These are phyloP conservation scores for Phytopythium mirpurense DNA, from an alignment of 352 stramenopile species.

Conservation along the genomic window DNA sequence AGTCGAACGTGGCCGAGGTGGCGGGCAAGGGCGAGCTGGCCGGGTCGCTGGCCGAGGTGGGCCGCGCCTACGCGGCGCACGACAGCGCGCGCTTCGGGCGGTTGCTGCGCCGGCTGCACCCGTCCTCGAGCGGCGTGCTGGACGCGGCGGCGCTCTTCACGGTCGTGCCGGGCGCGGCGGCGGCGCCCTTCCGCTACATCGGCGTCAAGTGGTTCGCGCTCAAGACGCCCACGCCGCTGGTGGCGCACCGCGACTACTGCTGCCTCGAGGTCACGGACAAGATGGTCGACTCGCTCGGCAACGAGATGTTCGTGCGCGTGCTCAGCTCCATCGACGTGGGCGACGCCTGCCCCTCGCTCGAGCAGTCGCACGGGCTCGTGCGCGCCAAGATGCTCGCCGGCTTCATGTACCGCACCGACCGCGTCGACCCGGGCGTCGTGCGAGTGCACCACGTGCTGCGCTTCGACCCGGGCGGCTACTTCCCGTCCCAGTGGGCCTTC, in stretches of 20 bases:
- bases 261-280: constrained; percentile 83
- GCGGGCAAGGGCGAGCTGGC: constrained; percentile 61
- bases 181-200: constrained; percentile 77
- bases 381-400: constrained; percentile 74
- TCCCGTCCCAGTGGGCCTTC: constrained; percentile 75
- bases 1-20: constrained; percentile 78
- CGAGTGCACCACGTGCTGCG: constrained; percentile 77
- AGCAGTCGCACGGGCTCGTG: constrained; percentile 83
- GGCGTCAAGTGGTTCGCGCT: constrained; percentile 87
- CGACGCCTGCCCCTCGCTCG: constrained; percentile 69
- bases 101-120: constrained; percentile 82
- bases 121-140: constrained; percentile 35
- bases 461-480: constrained; percentile 72
- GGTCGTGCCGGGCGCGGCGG: constrained; percentile 66
- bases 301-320: constrained; percentile 83
- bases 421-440: constrained; percentile 57
- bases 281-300: constrained; percentile 74
- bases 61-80: constrained; percentile 69
- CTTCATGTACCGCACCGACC: constrained; percentile 77
- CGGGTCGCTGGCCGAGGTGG: constrained; percentile 70
- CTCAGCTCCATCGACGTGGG: constrained; percentile 77
- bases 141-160: constrained; percentile 76
- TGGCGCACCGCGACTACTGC: constrained; percentile 84
- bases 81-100: constrained; percentile 71
- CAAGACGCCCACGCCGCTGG: constrained; percentile 74